A percentile compares a stretch with the other conserved stretches of the same genome.
These are phyloP conservation scores for Mycena citricolor DNA, from an alignment of 1,284 basidiomycete species.

Conservation along the genomic window DNA sequence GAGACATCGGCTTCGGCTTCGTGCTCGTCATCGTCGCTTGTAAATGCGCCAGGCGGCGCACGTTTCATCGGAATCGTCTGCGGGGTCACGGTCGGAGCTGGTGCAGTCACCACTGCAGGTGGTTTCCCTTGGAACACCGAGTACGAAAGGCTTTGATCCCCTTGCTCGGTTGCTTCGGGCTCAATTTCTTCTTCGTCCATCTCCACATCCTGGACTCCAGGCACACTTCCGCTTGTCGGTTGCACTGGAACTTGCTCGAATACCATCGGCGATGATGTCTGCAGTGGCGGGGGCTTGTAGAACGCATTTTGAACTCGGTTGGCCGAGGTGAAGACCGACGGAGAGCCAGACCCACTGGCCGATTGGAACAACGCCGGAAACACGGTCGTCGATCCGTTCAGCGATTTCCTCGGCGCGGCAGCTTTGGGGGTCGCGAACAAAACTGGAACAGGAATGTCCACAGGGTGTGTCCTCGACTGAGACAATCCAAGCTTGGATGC, in stretches of 20 bases:
- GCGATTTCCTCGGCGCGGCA: conserved; percentile 5
- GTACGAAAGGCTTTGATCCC: conserved; percentile 15
- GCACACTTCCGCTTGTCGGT: conserved; percentile 5
- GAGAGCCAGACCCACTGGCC: conserved; percentile 21
- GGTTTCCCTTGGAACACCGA: conserved; percentile 18
- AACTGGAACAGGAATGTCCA: conserved; percentile 10
- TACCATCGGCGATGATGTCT: conserved; percentile 29
- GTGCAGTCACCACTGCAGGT: conserved; percentile 19
- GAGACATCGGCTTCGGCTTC: conserved; percentile 28
- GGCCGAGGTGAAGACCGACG: conserved; percentile 48
- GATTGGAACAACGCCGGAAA: conserved; percentile 20
- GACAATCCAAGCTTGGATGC: conserved; percentile 23
- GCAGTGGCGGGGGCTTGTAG: conserved; percentile 47
- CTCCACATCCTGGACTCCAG: conserved; percentile 16
- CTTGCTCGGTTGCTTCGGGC: conserved; percentile 2
- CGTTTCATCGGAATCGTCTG: conserved; percentile 18
- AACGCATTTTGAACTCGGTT: conserved; percentile 58
- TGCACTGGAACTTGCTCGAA: conserved; percentile 22
- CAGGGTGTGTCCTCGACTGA: no score
- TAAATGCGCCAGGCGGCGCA: conserved; percentile 41
- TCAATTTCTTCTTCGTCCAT: conserved; percentile 15
- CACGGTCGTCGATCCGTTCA: conserved; percentile 9
- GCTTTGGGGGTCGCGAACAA: conserved; percentile 2
- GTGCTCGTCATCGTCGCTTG: conserved; percentile 35
- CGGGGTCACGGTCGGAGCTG: conserved; percentile 21